Percentiles rank a stretch among this genome's conserved stretches.
phyloP scores from a whole-genome alignment of 768 basidiomycete genomes.

The Saitozyma sp. region DNA sequence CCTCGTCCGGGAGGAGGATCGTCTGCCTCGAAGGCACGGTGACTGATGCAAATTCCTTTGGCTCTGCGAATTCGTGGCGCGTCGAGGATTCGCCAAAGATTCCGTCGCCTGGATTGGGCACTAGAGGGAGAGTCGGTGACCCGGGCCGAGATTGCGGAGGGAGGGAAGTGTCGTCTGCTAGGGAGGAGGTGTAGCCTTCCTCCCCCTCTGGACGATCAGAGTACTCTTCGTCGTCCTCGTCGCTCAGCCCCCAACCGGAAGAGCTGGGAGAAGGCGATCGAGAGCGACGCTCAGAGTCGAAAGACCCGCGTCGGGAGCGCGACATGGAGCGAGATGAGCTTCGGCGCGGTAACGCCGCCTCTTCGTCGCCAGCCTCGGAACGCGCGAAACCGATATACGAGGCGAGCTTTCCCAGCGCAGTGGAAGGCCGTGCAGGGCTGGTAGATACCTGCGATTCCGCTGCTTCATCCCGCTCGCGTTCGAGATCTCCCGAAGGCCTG shows the following conservation, averaged over 20 bases:
- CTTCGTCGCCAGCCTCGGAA: constrained; percentile 35
- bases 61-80: constrained; percentile 23
- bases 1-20: constrained; percentile 84
- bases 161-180: constrained; percentile 51
- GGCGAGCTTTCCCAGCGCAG: constrained; percentile 33
- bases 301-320: constrained; percentile 32
- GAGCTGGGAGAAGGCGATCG: constrained; percentile 29
- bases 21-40: constrained; percentile 63
- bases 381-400: constrained; percentile 43
- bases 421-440: constrained; percentile 28
- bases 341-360: constrained; percentile 18
- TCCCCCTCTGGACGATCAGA: constrained; percentile 44
- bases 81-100: constrained; percentile 47
- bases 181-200: constrained; percentile 49
- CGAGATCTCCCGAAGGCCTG: constrained; percentile 5
- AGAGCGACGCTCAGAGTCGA: constrained; percentile 13
- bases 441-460: constrained; percentile 1
- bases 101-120: constrained; percentile 41
- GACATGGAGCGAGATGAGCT: constrained; percentile 25
- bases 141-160: constrained; percentile 52
- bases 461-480: constrained; percentile 6
- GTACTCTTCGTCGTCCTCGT: constrained; percentile 37
- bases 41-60: constrained; percentile 39
- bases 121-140: constrained; percentile 48
- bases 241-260: constrained; percentile 50